Evolutionary conservation across 2,329 filamentous ascomycete genomes (phyloP), one percentile per base, ranked within the genome.

Genomic region (Onygena corvina): DNA sequence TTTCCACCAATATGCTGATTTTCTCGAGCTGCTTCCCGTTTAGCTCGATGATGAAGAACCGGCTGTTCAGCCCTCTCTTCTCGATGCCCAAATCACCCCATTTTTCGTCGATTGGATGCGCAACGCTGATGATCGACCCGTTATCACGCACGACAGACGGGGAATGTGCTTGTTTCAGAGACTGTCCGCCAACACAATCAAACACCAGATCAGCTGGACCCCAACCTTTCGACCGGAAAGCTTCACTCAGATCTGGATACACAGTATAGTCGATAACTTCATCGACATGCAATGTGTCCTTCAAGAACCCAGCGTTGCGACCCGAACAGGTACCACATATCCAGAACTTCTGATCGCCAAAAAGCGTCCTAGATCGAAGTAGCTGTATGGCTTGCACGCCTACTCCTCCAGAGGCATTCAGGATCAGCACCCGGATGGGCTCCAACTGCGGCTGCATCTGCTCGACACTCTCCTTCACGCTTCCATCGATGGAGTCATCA

Each of bases 151-250:
- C 58, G 3, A 68, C 60, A 18, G 57, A 48, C 0, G 60, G 54
- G 2, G 58, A 60, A 55, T 67, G 62, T 12, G 60, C 59, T 38
- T 65, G 60, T n/a, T 52, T 58, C 50, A 67, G 61, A 33, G 62
- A 61, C 27, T 60, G 52, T 2, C 57, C 57, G 25, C 64, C 66
- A 9, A 60, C 56, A 49, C 66, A 69, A 47, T 71, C 67, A 20
- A 71, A 52, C 7, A 70, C 64, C 5, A 70, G 52, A 54, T 70
- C 66, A 6, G 69, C 66, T 0, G 66, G 64, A 0, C 52, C 50
- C 60, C 64, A 67, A 8, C 54, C 53, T 2, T 58, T 60, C 4
- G 56, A 46, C 7, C 55, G 56, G 57, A 68, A 69, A 18, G 57
- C 56, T 18, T 52, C 50, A 1, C 55, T 58, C 23, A 69, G 57